Conservation (phyloP, 2,329 filamentous ascomycete species). For the Davidsoniella australis region DNA sequence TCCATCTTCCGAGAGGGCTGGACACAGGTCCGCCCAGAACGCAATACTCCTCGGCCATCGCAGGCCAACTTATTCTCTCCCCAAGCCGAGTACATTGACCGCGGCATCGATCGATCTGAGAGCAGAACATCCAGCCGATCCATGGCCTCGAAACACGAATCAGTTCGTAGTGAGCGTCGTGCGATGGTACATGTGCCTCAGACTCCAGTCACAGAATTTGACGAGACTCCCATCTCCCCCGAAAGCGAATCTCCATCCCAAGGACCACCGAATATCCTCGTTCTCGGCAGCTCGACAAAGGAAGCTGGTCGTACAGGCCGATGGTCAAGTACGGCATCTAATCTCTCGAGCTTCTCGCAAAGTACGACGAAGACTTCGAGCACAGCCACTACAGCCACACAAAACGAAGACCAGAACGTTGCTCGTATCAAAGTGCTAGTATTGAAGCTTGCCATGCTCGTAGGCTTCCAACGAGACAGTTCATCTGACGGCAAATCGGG, state of each 20-base stretch:
- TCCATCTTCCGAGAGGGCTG: slow-evolving; percentile 86
- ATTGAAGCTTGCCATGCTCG: slow-evolving; percentile 70
- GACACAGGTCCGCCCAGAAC: slow-evolving; percentile 73
- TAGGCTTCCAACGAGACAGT: slow-evolving; percentile 53
- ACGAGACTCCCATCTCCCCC: slow-evolving; percentile 71
- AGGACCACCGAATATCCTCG: slow-evolving; percentile 71
- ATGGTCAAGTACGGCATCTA: slow-evolving; percentile 71
- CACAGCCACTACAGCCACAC: slow-evolving; percentile 53
- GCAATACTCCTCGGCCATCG: slow-evolving; percentile 67
- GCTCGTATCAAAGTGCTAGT: slow-evolving; percentile 63
- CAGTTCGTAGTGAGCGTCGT: slow-evolving; percentile 23
- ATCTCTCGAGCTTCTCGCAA: slow-evolving; percentile 64
- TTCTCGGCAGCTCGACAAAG: slow-evolving; percentile 50
- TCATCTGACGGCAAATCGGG: slow-evolving; percentile 27
- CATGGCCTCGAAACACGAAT: slow-evolving; percentile 35
- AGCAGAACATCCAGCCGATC: slow-evolving; percentile 32
- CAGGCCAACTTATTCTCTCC: slow-evolving; percentile 55
- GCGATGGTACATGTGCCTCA: slow-evolving; percentile 36
- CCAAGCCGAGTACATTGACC: slow-evolving; percentile 23
- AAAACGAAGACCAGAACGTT: slow-evolving; percentile 59
- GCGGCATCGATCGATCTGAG: slow-evolving; percentile 17
- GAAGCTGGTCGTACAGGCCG: slow-evolving; percentile 44
- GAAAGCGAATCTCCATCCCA: slow-evolving; percentile 48
- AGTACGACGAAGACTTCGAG: slow-evolving; percentile 47
- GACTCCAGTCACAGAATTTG: slow-evolving; percentile 88